Evolutionary conservation across 1,284 basidiomycete species (phyloP).

Genomic region (Ustilago loliicola): DNA sequence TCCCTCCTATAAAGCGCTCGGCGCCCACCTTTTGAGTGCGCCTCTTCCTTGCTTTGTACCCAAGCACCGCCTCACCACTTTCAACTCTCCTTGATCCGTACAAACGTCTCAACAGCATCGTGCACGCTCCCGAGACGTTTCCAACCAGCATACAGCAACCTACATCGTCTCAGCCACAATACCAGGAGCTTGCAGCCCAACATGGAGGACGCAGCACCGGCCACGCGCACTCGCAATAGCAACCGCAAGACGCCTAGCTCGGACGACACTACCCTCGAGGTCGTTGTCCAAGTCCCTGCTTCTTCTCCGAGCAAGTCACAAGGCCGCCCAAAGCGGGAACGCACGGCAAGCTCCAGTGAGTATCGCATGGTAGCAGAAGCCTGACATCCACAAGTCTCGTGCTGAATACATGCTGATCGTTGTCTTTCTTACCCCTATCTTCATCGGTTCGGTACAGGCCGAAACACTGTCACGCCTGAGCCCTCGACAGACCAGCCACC

Average conservation of each 20-base stretch:
- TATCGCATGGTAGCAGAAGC: neutral
- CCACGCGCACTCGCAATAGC: conserved; percentile 11
- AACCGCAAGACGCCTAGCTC: conserved; percentile 17
- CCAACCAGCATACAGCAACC: too few species aligned
- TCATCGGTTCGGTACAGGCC: conserved; percentile 5
- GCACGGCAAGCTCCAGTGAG: conserved; percentile 20
- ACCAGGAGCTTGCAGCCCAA: neutral
- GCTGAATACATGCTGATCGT: neutral
- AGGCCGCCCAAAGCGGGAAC: conserved; percentile 11
- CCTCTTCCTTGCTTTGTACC: neutral
- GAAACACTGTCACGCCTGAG: conserved; percentile 13
- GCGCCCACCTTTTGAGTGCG: neutral
- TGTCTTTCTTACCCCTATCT: neutral
- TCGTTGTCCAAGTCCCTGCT: conserved; percentile 9
- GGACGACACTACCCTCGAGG: conserved; percentile 7
- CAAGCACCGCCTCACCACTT: too few species aligned
- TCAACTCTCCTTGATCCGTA: neutral
- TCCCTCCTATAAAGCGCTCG: too few species aligned
- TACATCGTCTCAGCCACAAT: neutral
- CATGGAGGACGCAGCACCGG: conserved; percentile 19
- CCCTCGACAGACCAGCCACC: conserved; percentile 12
- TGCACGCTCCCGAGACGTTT: too few species aligned
- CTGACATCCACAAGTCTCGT: neutral
- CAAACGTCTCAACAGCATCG: neutral
- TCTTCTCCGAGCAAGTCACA: conserved; percentile 13